phyloP scores from a whole-genome alignment of 176 grass and related monocot genomes.

The Saccharum spontaneum region DNA sequence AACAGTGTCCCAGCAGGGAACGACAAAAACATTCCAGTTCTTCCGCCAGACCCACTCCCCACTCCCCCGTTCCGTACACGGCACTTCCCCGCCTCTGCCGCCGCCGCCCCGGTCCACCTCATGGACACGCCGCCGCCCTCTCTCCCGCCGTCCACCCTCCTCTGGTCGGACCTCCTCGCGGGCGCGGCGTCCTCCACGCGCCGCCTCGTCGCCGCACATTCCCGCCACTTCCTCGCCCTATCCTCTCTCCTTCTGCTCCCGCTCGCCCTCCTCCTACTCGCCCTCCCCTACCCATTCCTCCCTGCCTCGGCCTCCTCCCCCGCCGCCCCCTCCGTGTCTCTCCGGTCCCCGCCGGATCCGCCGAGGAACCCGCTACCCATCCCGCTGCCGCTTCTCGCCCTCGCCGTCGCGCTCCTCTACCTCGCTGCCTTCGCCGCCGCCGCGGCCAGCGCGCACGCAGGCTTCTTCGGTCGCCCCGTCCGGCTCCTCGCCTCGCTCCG shows the following conservation, averaged over 20 bases:
- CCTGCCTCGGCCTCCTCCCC: neutral
- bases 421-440: slow-evolving; percentile 33
- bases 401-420: slow-evolving; percentile 23
- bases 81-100: neutral
- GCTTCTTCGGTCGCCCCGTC: slow-evolving; percentile 44
- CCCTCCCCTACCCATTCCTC: slow-evolving; percentile 32
- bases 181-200: neutral
- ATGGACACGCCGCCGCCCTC: neutral
- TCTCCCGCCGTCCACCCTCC: neutral
- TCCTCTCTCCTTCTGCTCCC: slow-evolving; percentile 41
- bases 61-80: neutral
- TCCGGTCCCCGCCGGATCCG: neutral
- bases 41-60: neutral
- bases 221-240: slow-evolving; percentile 45
- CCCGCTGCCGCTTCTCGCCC: neutral
- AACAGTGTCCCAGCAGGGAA: no score
- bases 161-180: slow-evolving; percentile 33
- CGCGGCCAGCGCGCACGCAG: slow-evolving; percentile 27
- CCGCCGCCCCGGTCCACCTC: neutral
- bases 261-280: slow-evolving; percentile 33
- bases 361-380: neutral
- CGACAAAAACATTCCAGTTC: no score
- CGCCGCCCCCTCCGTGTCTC: neutral
- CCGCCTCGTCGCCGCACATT: slow-evolving; percentile 40
- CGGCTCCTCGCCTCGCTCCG: slow-evolving; percentile 21